phyloP scores from a whole-genome alignment of 176 grass and related monocot genomes.

The Lolium rigidum region DNA sequence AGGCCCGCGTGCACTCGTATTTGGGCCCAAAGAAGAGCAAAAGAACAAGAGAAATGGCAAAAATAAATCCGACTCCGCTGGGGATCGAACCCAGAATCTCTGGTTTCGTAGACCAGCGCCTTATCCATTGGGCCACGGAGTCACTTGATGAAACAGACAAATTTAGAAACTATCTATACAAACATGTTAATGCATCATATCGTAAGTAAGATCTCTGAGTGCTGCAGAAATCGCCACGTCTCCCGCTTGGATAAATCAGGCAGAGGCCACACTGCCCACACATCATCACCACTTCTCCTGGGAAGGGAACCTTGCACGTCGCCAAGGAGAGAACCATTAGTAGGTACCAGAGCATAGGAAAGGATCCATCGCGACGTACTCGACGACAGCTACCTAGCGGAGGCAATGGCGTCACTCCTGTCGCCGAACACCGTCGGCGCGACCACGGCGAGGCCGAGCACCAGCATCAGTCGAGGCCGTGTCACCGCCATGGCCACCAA shows the following conservation, averaged over 20 bases:
- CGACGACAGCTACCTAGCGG: not conserved
- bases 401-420: slow-evolving; percentile 42
- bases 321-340: not conserved
- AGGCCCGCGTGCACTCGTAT: not conserved
- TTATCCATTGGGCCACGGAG: slow-evolving; percentile 98
- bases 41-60: not conserved
- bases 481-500: slow-evolving; percentile 47
- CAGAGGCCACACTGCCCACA: not conserved
- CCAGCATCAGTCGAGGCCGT: slow-evolving; percentile 6
- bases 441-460: not conserved
- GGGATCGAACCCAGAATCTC: slow-evolving; percentile 99
- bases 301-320: not conserved
- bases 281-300: not conserved
- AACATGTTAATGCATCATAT: not conserved
- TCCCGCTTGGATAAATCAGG: slow-evolving; percentile 9
- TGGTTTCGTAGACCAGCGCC: slow-evolving; percentile 98
- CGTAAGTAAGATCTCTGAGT: not conserved
- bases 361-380: not conserved
- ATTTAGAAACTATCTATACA: not conserved
- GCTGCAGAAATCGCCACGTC: not conserved
- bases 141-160: fast-evolving
- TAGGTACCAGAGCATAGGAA: not conserved
- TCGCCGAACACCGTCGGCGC: slow-evolving; percentile 13
- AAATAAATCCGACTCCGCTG: slow-evolving; percentile 49
- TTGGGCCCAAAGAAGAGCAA: not conserved